Conservation (phyloP, 345 rosid genomes). For the Psidium guajava region DNA sequence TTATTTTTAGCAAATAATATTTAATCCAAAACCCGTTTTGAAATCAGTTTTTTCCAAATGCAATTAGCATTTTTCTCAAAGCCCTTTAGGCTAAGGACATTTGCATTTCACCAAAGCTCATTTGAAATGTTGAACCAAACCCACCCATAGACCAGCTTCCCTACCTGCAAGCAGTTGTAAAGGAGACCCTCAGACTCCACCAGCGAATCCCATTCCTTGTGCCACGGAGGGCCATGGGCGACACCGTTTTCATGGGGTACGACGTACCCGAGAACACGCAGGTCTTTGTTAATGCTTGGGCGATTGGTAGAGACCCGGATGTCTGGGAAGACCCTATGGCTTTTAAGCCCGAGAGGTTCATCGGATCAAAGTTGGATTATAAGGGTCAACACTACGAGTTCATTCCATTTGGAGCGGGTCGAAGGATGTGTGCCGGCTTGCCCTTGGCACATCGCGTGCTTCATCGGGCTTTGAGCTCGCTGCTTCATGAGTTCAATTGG, state of each 20-base stretch:
- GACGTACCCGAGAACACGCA: slow-evolving; percentile 37
- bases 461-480: slow-evolving; percentile 17
- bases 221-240: slow-evolving; percentile 34
- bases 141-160: slow-evolving; percentile 32
- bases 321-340: slow-evolving; percentile 28
- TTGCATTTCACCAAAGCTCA: too few species aligned
- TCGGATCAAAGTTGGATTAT: slow-evolving; percentile 21
- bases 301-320: slow-evolving; percentile 46
- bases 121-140: too few species aligned
- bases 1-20: too few species aligned
- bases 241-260: slow-evolving; percentile 38
- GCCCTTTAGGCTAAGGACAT: too few species aligned
- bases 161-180: slow-evolving; percentile 24
- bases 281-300: slow-evolving; percentile 46
- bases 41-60: too few species aligned
- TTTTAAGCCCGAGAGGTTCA: slow-evolving; percentile 30
- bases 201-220: slow-evolving; percentile 47
- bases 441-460: slow-evolving; percentile 19
- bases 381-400: slow-evolving; percentile 27
- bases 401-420: slow-evolving; percentile 36
- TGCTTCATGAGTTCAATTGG: slow-evolving; percentile 36
- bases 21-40: too few species aligned
- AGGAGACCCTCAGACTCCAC: slow-evolving; percentile 41
- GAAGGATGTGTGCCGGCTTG: slow-evolving; percentile 36
- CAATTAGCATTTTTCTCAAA: too few species aligned